Evolutionary conservation across 805 yeast genomes (phyloP), one percentile per base, ranked within the genome.

Genomic region (Ogataea degrootiae): DNA sequence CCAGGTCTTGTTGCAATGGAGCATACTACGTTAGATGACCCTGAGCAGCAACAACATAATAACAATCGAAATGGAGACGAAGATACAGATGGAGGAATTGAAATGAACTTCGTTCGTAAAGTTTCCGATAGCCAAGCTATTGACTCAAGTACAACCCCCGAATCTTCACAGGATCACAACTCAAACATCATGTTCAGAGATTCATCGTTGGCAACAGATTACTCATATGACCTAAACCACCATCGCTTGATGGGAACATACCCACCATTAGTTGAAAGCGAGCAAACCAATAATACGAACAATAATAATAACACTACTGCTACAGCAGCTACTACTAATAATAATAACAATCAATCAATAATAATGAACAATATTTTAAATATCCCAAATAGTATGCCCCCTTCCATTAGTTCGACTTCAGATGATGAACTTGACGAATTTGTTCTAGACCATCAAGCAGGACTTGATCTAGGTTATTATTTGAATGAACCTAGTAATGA

Each of bases 401-500:
- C 76, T 6, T 68, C 74, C 3, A 52, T 70, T 19, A 59, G 65
- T 11, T 62, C 71, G 19, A 63, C 58, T 41, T 64, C 68, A 14
- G 62, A 61, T 43, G 67, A 60, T 16, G 69, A 51, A 16, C 44
- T 47, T 16, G 56, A 60, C 21, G 58, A 51, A 22, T 35, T 49
- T 17, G 34, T 44, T 16, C 17, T 39, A 7, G 51, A 39, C 21
- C 31, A 42, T 26, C 41, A 42, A 31, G 44, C 36, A 16, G 31
- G 16, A 19, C 19, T 43, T 4, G 29, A 34, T 16, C 39, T 38
- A 5, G 42, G 34, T 34, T 21, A 38, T n/a, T 35, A 34, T 34
- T 12, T 41, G 23, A 37, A 4, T 26, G 31, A 26, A 26, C 31
- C 31, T 26, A 11, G 12, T 26, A 26, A 26, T 26, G 31, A 8